phyloP scores from a whole-genome alignment of 2,329 filamentous ascomycete genomes.

The Nemania serpens region DNA sequence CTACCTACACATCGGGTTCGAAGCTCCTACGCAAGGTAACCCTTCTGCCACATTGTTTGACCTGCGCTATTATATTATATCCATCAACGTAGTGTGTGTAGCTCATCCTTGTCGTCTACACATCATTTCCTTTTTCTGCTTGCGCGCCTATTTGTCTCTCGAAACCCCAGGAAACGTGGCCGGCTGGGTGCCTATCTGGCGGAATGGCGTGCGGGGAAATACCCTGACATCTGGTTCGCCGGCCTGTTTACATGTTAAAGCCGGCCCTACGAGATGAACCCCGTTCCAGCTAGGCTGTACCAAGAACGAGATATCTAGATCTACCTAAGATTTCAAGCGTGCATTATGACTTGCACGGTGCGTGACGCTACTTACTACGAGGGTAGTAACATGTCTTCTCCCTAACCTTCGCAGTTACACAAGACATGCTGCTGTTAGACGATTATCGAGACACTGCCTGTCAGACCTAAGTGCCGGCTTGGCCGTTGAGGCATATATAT shows the following conservation, averaged over 20 bases:
- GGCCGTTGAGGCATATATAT: constrained; percentile 10
- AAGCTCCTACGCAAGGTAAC: too few relatives aligned
- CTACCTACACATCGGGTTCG: too few relatives aligned
- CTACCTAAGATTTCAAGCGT: background rate
- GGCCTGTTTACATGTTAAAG: background rate
- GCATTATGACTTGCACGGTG: background rate
- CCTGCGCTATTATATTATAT: constrained; percentile 17
- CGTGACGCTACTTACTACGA: background rate
- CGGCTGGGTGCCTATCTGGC: constrained; percentile 8
- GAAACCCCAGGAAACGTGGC: constrained; percentile 21
- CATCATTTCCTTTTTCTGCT: constrained; percentile 1
- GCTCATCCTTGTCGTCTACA: constrained; percentile 13
- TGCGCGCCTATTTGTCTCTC: background rate
- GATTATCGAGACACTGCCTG: background rate
- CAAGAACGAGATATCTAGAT: constrained; percentile 1
- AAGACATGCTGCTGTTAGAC: background rate
- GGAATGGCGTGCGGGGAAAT: constrained; percentile 7
- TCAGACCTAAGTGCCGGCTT: constrained; percentile 13
- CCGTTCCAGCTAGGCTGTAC: constrained; percentile 1
- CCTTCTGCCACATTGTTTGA: constrained; percentile 1
- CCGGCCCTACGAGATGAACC: background rate
- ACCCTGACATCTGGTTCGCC: constrained; percentile 17
- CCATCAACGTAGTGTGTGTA: background rate
- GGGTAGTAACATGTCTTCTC: constrained; percentile 11
- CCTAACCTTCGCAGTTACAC: too few relatives aligned